A percentile compares a stretch with the other conserved stretches of the same genome.
phyloP scores from a whole-genome alignment of 139 green algal genomes.

The Astrephomene gubernaculifera region DNA sequence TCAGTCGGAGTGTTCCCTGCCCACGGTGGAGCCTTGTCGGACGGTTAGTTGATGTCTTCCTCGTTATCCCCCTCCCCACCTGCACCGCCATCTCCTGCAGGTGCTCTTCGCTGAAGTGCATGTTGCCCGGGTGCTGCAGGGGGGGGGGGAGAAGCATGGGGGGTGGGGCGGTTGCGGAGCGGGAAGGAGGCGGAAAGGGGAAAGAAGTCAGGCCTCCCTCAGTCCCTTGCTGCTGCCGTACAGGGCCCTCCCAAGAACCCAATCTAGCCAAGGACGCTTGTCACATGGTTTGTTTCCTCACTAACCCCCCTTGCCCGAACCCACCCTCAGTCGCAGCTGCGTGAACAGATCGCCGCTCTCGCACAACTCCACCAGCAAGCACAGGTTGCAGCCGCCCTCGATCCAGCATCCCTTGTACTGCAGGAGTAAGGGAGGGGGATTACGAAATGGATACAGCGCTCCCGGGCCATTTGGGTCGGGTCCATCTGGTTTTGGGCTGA shows the following conservation, averaged over 20 bases:
- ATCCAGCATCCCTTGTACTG: constrained; percentile 42
- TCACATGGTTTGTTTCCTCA: no score
- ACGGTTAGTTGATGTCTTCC: no score
- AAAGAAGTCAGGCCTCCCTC: no score
- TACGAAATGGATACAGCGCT: no score
- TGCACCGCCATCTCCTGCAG: constrained; percentile 57
- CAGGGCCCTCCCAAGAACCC: no score
- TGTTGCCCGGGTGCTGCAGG: not conserved
- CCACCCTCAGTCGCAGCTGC: constrained; percentile 40
- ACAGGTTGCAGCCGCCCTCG: constrained; percentile 50
- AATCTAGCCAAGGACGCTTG: no score
- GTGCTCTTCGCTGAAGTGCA: constrained; percentile 48
- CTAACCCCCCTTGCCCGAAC: not conserved
- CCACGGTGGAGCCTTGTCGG: no score
- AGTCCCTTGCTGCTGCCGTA: no score
- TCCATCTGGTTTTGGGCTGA: no score
- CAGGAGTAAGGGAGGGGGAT: not conserved
- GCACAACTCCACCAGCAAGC: constrained; percentile 53
- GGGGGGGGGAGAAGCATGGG: not conserved
- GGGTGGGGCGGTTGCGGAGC: no score
- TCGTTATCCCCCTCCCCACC: not conserved
- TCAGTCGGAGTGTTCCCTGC: no score
- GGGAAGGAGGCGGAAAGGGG: not conserved
- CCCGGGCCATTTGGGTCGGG: no score
- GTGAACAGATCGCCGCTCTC: constrained; percentile 49